Conservation (phyloP, 78 protist genomes). For the Dictyostelium purpureum region DNA sequence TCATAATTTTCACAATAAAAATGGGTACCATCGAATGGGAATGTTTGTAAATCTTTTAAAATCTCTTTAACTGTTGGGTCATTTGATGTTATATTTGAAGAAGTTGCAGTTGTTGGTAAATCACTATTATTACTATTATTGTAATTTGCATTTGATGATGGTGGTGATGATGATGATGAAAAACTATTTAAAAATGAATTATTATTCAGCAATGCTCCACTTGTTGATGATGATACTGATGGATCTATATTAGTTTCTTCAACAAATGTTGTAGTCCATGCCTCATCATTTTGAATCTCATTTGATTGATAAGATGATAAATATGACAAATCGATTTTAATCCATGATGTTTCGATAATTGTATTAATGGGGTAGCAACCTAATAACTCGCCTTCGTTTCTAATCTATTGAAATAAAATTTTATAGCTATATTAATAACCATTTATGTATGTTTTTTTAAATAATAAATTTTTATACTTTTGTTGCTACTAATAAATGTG, state of each 20-base stretch:
- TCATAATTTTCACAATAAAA: conserved; percentile 65
- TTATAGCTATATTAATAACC: too few relatives aligned
- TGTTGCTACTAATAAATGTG: conserved; percentile 63
- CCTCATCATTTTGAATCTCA: conserved; percentile 21
- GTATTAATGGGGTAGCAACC: conserved; percentile 38
- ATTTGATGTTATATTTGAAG: not conserved
- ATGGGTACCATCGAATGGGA: conserved; percentile 64
- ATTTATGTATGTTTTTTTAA: not conserved
- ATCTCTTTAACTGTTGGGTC: conserved; percentile 3
- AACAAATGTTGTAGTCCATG: conserved; percentile 7
- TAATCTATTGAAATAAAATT: not conserved
- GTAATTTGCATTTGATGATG: not conserved
- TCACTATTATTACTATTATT: not conserved
- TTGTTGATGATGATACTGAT: not conserved
- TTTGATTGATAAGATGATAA: conserved; percentile 16
- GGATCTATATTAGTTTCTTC: not conserved
- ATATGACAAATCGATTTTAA: conserved; percentile 62
- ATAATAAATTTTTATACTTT: not conserved
- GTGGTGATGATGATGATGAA: not conserved
- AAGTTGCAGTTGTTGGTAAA: not conserved
- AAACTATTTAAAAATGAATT: not conserved
- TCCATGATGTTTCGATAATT: conserved; percentile 40
- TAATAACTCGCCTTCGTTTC: conserved; percentile 59
- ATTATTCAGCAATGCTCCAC: not conserved
- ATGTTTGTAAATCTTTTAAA: conserved; percentile 23